phyloP scores from a whole-genome alignment of 1,284 basidiomycete species.

The Omphalotus olearius region DNA sequence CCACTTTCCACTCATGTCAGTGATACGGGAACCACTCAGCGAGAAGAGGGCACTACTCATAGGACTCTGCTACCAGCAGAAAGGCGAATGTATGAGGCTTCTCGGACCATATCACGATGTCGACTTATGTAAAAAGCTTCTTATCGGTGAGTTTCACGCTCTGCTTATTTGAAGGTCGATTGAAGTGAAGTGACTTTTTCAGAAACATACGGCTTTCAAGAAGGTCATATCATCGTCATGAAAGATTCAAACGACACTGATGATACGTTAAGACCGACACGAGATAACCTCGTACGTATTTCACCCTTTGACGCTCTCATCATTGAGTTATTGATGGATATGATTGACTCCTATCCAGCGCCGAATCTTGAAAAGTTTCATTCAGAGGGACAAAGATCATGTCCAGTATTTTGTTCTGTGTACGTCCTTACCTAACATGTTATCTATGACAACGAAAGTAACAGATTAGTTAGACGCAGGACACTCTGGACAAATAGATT shows the following conservation, averaged over 20 bases:
- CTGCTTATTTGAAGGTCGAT: too few species aligned
- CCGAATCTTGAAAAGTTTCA: not conserved
- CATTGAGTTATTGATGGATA: not conserved
- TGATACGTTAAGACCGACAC: not conserved
- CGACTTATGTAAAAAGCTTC: too few species aligned
- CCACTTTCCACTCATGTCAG: too few species aligned
- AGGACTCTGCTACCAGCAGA: too few species aligned
- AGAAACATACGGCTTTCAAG: not conserved
- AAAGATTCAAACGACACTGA: not conserved
- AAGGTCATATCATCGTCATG: not conserved
- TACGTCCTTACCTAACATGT: not conserved
- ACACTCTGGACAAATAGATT: constrained; percentile 11
- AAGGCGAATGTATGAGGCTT: too few species aligned
- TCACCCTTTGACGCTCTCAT: too few species aligned
- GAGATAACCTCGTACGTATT: not conserved
- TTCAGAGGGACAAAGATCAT: not conserved
- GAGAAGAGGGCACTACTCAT: too few species aligned
- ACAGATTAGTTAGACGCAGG: constrained; percentile 10
- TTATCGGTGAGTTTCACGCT: too few species aligned
- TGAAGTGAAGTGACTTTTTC: not conserved
- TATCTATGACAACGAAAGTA: too few species aligned
- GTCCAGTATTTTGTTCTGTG: not conserved
- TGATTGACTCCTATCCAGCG: not conserved
- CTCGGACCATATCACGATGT: too few species aligned
- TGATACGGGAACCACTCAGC: too few species aligned